phyloP scores from a whole-genome alignment of 148 eudicot genomes.

The Rhododendron griersonianum region DNA sequence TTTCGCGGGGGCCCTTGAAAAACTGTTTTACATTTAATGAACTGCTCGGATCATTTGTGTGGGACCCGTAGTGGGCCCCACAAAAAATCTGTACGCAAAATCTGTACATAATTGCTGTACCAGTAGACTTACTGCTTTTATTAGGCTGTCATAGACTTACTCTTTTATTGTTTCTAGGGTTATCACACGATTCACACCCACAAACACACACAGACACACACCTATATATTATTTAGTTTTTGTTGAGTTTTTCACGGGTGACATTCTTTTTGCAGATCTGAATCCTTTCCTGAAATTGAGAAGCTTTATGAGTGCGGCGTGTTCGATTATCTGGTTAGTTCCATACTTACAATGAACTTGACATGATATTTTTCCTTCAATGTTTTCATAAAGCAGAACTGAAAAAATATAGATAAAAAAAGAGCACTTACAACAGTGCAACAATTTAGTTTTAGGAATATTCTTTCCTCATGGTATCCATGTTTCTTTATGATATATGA shows the following conservation, averaged over 20 bases:
- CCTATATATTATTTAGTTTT: background rate
- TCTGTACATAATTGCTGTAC: no score
- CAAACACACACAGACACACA: background rate
- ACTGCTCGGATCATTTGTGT: no score
- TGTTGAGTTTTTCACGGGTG: background rate
- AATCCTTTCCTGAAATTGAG: slow-evolving; percentile 1
- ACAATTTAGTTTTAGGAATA: background rate
- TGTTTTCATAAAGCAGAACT: background rate
- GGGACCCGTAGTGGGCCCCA: no score
- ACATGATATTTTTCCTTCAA: background rate
- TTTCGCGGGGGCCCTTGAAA: no score
- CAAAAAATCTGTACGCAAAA: no score
- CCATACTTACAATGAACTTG: background rate
- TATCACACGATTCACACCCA: background rate
- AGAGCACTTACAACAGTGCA: background rate
- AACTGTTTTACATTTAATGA: no score
- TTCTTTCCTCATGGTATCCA: background rate
- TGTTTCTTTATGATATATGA: background rate
- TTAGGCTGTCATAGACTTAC: background rate
- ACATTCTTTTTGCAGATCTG: background rate
- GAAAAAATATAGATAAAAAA: background rate
- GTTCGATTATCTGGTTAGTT: slow-evolving; percentile 6
- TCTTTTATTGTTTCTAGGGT: background rate
- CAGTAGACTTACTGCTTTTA: no score
- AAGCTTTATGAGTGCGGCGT: background rate